These are phyloP conservation scores for Penicillium ochrochloron DNA, from an alignment of 495 filamentous ascomycete genomes.

Conservation along the genomic window DNA sequence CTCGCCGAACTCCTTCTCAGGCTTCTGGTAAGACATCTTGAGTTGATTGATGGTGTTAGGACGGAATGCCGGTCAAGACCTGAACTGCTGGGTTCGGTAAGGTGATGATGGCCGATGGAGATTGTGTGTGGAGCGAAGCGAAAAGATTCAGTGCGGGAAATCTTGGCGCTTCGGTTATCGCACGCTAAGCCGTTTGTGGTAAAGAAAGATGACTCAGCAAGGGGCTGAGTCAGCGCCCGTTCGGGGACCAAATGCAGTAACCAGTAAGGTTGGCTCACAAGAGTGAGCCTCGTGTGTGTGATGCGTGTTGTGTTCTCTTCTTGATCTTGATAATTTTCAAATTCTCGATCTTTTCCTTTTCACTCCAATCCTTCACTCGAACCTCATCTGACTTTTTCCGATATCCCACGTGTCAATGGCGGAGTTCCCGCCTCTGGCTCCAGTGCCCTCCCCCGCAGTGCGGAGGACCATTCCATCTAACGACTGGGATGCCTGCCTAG, in stretches of 20 bases:
- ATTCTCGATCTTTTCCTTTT: background rate
- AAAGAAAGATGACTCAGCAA: background rate
- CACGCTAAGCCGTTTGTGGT: conserved; percentile 34
- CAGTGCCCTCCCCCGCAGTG: conserved; percentile 72
- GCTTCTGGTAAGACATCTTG: conserved; percentile 95
- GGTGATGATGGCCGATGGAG: conserved; percentile 69
- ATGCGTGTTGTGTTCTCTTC: conserved; percentile 15
- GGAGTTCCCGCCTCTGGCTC: conserved; percentile 69
- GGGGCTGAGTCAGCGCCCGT: conserved; percentile 32
- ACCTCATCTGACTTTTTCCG: background rate
- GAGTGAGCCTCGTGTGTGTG: conserved; percentile 1
- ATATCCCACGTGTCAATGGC: conserved; percentile 36
- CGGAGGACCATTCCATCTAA: conserved; percentile 64
- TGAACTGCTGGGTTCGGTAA: conserved; percentile 74
- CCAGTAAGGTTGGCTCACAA: background rate
- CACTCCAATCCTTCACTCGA: background rate
- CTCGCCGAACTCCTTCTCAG: conserved; percentile 92
- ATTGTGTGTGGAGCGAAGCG: conserved; percentile 38
- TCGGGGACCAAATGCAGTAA: conserved; percentile 29
- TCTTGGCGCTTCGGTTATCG: conserved; percentile 54
- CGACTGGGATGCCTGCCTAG: conserved; percentile 79
- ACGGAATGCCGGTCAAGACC: conserved; percentile 60
- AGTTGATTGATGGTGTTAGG: conserved; percentile 35
- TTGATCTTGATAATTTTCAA: background rate
- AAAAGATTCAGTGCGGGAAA: conserved; percentile 40